phyloP scores from a whole-genome alignment of 2,329 filamentous ascomycete genomes.

The Aureobasidium sp. region DNA sequence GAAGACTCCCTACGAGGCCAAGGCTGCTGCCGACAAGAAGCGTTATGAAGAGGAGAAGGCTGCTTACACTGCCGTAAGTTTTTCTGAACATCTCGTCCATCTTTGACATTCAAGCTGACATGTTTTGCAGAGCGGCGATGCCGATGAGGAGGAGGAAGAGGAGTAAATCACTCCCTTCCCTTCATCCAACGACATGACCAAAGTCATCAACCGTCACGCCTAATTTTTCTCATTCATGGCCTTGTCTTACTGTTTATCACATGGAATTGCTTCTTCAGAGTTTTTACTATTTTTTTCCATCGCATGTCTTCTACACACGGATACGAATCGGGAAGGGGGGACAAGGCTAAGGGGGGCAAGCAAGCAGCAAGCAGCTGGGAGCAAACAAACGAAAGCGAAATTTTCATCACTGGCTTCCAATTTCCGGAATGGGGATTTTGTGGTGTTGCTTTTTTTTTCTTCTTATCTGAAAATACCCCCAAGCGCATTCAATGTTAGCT shows the following conservation, averaged over 20 bases:
- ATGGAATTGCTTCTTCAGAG: conserved; percentile 7
- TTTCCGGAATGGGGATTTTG: conserved; percentile 3
- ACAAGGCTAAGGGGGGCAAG: not conserved
- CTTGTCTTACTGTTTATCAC: conserved; percentile 10
- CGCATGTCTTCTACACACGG: conserved; percentile 7
- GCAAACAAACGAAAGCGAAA: not conserved
- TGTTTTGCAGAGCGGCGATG: conserved; percentile 21
- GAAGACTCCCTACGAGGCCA: conserved; percentile 87
- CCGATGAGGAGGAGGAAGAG: conserved; percentile 30
- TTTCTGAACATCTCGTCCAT: not conserved
- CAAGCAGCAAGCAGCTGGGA: not conserved
- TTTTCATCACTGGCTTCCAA: not conserved
- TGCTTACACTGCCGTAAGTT: conserved; percentile 68
- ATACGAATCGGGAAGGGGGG: not conserved
- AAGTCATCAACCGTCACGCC: conserved; percentile 8
- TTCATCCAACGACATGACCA: not conserved
- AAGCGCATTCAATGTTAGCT: not conserved
- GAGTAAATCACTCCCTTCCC: conserved; percentile 20
- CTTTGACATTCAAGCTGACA: not conserved
- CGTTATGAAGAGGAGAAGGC: conserved; percentile 98
- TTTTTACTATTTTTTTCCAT: conserved; percentile 4
- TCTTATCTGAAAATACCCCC: not conserved
- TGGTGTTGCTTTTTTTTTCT: not conserved
- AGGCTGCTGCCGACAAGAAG: conserved; percentile 97
- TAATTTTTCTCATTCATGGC: conserved; percentile 11